Evolutionary conservation across 495 filamentous ascomycete genomes (phyloP), one percentile per base, ranked within the genome.

Genomic region (Hypoxylon subgilvum): DNA sequence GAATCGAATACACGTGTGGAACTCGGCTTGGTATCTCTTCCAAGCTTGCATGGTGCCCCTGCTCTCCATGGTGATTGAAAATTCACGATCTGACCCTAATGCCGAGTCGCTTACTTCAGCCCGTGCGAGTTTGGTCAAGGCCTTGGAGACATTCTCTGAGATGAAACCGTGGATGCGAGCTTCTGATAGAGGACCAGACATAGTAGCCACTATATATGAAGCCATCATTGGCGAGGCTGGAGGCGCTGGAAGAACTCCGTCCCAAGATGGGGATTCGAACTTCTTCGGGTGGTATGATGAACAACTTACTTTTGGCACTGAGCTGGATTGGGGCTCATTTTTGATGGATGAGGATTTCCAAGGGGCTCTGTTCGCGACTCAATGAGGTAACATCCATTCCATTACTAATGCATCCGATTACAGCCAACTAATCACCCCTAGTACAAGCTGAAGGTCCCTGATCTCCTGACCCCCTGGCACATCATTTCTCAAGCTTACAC

Each of bases 241-340:
- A 32, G 59, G 39, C 3, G 46, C 44, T 12, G 58, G 59, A 9
- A 44, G 45, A 30, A 67, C 64, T 25, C 59, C 59, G 3, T 63
- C 59, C 1, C 61, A 65, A 23, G 64, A 62, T 30, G 59, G 53
- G 22, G 64, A 62, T 7, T 63, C 60, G 2, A 63, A 55, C 28
- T 63, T 67, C 54, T 63, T 63, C n/a, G 59, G 59, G 12, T 67
- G 64, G 64, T 67, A 64, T 42, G 64, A 67, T 35, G 64, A 67
- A 23, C 64, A 67, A 18, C 56, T 65, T 10, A 57, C 59, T 19
- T 56, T 63, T 48, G 47, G 53, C 4, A 42, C 61, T 5, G 61
- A 59, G 21, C 17, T 66, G 13, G 63, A 66, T 22, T 66, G 63
- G 63, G 54, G 58, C 22, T 63, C 63, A 0, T 66, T 66, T 31